Evolutionary conservation across 2,329 filamentous ascomycete genomes (phyloP), one percentile per base, ranked within the genome.

Genomic region (Myriangium duriaei): DNA sequence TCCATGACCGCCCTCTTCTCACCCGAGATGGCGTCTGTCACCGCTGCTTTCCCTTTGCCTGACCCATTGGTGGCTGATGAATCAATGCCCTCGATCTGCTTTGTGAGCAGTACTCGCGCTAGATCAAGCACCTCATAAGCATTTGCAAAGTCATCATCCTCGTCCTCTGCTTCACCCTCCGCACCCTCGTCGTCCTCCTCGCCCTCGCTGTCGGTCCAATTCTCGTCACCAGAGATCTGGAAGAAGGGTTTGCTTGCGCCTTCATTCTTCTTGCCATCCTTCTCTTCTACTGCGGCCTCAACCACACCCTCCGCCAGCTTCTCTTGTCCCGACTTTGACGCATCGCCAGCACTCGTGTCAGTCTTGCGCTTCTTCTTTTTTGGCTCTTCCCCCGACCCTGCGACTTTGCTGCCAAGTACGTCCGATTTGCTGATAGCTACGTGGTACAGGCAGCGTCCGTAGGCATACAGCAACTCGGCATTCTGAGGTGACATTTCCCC

Each of bases 351-450:
- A 4, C 49, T 50, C 30, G 44, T 45, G 32, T 47, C 48, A 15
- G 47, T 60, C 35, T 65, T 55, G 38, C 58, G 55, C 32, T 64
- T 54, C 37, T 59, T 61, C 51, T 68, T 70, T 41, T 65, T 62
- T 48, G 60, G 76, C 61, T 53, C 70, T 63, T 55, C 73, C 58
- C 68, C 64, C 31, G 69, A 68, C 2, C 69, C 64, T 11, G 73
- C 71, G 13, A 87, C 81, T 52, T 81, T 81, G 21, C 81, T 83
- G 41, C 91, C 91, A 24, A 98, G 69, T 15, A 98, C 87, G 54
- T 96, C 87, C 55, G 86, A 95, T 61, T 93, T 94, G 58, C 76
- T 79, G 57, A 96, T 82, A 18, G 87, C 91, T 43, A 96, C 81
- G 58, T 87, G 87, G 69, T 93, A 96, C 13, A 98, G 67, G 40